Conservation (phyloP, 2,329 filamentous ascomycete species). For the Hypomyces rosellus region DNA sequence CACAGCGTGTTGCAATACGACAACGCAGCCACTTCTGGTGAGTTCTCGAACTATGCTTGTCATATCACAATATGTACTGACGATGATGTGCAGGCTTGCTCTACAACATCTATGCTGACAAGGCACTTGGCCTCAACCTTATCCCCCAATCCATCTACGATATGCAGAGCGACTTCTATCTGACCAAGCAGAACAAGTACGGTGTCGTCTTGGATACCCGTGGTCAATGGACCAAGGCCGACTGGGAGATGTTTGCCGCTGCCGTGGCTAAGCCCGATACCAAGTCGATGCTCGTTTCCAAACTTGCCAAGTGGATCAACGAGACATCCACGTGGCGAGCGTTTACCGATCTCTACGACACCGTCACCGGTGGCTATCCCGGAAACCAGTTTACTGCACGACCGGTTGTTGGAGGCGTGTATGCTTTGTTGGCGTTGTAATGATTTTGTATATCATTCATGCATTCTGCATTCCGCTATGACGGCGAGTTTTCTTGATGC, state of each 20-base stretch:
- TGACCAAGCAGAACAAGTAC: slow-evolving; percentile 62
- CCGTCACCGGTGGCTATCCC: slow-evolving; percentile 60
- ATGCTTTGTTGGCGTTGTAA: slow-evolving; percentile 64
- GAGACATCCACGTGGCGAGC: slow-evolving; percentile 64
- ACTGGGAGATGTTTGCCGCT: slow-evolving; percentile 85
- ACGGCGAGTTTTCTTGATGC: background rate
- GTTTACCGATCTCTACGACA: slow-evolving; percentile 73
- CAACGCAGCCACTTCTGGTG: slow-evolving; percentile 45
- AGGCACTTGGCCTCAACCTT: slow-evolving; percentile 68
- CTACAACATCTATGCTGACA: slow-evolving; percentile 80
- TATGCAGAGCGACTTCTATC: slow-evolving; percentile 73
- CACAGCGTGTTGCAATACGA: slow-evolving; percentile 78
- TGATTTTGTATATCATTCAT: background rate
- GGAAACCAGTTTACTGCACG: slow-evolving; percentile 66
- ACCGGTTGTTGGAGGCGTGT: slow-evolving; percentile 75
- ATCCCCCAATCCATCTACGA: slow-evolving; percentile 70
- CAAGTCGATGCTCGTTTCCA: slow-evolving; percentile 58
- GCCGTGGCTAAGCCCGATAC: slow-evolving; percentile 60
- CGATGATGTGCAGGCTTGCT: slow-evolving; percentile 32
- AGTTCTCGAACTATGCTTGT: background rate
- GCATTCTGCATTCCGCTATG: no score
- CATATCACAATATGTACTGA: background rate
- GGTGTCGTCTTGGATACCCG: slow-evolving; percentile 78
- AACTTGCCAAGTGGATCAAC: slow-evolving; percentile 68
- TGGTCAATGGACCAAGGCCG: slow-evolving; percentile 75